Percentiles rank a stretch among this genome's conserved stretches.
Conservation (phyloP, 306 rosid genomes). For the Castanopsis chinensis region DNA sequence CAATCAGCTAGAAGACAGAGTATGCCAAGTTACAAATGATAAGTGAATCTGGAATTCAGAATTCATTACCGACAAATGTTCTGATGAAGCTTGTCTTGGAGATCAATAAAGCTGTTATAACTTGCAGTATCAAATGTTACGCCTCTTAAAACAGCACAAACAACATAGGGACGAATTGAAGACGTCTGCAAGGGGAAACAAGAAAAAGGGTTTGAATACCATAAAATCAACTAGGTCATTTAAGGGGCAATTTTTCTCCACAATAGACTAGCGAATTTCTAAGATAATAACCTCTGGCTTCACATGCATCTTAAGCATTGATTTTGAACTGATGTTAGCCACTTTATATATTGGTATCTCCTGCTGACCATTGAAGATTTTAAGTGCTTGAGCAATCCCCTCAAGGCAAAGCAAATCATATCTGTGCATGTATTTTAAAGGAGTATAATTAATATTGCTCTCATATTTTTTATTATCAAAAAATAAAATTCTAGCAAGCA, state of each 20-base stretch:
- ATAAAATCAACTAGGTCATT: constrained; percentile 8
- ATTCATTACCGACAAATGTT: constrained; percentile 83
- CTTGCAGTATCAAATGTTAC: constrained; percentile 64
- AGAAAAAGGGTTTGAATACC: constrained; percentile 11
- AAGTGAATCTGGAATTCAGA: constrained; percentile 9
- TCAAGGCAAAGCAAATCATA: constrained; percentile 93
- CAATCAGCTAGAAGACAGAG: not conserved
- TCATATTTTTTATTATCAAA: not conserved
- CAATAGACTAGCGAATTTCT: not conserved
- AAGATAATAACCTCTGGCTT: constrained; percentile 70
- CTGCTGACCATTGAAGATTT: constrained; percentile 53
- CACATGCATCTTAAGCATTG: constrained; percentile 76
- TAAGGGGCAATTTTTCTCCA: too few relatives aligned
- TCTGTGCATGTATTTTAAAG: constrained; percentile 34
- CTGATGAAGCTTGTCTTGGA: constrained; percentile 96
- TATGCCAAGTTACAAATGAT: not conserved
- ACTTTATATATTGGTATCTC: constrained; percentile 59
- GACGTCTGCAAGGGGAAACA: constrained; percentile 55
- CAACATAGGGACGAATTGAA: constrained; percentile 64
- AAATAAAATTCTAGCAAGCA: not conserved
- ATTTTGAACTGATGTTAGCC: constrained; percentile 54
- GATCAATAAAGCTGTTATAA: constrained; percentile 90
- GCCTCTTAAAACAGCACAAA: constrained; percentile 87
- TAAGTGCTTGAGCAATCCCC: constrained; percentile 86
- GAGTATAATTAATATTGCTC: constrained; percentile 18